Base-by-base conservation (phyloP, 192 early-diverging fungal genomes). In the Pecoramyces ruminantium region DNA sequence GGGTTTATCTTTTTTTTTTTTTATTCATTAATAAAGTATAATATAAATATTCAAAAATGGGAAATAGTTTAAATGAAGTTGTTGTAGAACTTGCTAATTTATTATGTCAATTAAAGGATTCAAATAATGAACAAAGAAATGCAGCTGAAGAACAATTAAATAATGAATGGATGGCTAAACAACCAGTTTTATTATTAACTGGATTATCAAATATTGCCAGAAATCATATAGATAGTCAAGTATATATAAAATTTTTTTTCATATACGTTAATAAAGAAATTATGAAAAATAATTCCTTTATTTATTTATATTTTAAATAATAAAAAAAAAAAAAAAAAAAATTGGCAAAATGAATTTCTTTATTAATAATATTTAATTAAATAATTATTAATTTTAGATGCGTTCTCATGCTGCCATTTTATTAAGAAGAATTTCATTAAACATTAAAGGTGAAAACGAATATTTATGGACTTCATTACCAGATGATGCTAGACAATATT, bases 401-500 rank as follows among this genome's bases (percentile, higher is more conserved):
- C 92, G 93, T 27, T 89, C 90, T 14, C 91, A 93, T 82, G 86
- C 92, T 4, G 84, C 89, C 28, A 87, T 95, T 67, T 87, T 95
- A 40, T 86, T 94, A 82, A 92, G 94, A 29, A 88, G 92, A 28
- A 85, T 92, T 58, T 89, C 94, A 14, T 84, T 92, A 29, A 85
- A 85, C 38, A 84, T 80, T 78, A 87, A 89, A 79, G 87, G 88
- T 81, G 86, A 87, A 79, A 86, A 88, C 79, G 86, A 85, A 79
- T 85, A 85, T n/a, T 87, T 96, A 79, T 98, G 94, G 92, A 90
- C 90, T 67, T 85, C 88, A 30, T 87, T 97, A 77, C 90, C 92
- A 40, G 87, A 87, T 15, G 81, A 85, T 11, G 91, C 92, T 28
- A 89, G 93, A 29, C 83, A 89, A 78, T 89, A 88, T 51, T 90